Conservation (phyloP, 2,329 filamentous ascomycete species). For the Nigrospora sphaerica region DNA sequence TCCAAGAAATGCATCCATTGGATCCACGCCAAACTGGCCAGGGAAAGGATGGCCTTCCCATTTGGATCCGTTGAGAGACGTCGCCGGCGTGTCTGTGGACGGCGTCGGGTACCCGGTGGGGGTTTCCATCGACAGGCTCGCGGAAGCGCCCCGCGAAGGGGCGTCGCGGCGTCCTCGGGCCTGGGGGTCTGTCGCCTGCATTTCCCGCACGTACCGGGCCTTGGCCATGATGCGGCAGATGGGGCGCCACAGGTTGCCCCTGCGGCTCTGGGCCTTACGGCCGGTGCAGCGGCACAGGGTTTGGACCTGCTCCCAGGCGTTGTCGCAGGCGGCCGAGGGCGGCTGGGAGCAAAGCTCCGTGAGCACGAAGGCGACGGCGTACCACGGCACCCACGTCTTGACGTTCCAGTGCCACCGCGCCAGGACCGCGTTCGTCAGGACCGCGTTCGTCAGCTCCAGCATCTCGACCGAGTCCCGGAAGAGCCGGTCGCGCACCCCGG, state of each 20-base stretch:
- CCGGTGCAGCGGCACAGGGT: conserved; percentile 1
- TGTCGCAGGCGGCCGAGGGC: conserved; percentile 5
- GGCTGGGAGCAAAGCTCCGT: conserved; percentile 7
- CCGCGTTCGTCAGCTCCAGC: neutral
- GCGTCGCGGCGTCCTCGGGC: too few species aligned
- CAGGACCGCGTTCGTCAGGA: neutral
- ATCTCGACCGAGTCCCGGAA: conserved; percentile 1
- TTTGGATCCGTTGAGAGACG: too few species aligned
- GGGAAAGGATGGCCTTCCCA: too few species aligned
- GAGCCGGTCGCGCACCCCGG: conserved; percentile 1
- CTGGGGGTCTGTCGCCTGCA: conserved; percentile 1
- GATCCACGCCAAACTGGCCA: too few species aligned
- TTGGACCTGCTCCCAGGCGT: conserved; percentile 8
- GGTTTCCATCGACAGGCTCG: too few species aligned
- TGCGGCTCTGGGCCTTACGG: conserved; percentile 14
- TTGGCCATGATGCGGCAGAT: conserved; percentile 9
- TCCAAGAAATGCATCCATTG: too few species aligned
- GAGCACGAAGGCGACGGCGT: conserved; percentile 6
- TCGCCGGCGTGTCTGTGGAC: too few species aligned
- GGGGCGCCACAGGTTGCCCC: conserved; percentile 5
- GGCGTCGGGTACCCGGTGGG: too few species aligned
- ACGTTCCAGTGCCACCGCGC: conserved; percentile 3
- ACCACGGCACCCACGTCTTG: conserved; percentile 6
- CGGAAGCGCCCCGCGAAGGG: too few species aligned
- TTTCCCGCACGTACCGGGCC: conserved; percentile 8